Percentiles rank a stretch among this genome's conserved stretches.
Evolutionary conservation across 2,329 filamentous ascomycete species (phyloP).

Genomic region (Calonectria hawksworthii): DNA sequence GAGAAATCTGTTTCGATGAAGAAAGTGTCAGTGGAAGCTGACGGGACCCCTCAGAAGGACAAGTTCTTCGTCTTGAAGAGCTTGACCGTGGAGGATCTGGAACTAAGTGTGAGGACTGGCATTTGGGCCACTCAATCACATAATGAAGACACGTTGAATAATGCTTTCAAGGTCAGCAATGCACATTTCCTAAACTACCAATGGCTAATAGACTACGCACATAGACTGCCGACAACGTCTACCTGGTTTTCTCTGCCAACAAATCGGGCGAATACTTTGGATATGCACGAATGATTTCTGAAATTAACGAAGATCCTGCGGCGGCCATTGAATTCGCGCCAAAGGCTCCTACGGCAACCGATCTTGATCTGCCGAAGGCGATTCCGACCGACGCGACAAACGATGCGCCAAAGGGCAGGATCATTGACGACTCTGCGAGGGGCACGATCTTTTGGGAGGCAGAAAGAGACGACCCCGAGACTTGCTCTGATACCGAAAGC

Average conservation of each 20-base stretch:
- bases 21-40: conserved; percentile 25
- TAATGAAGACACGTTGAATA: conserved; percentile 87
- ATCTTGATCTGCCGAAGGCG: conserved; percentile 80
- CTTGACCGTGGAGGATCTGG: conserved; percentile 89
- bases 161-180: conserved; percentile 80
- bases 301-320: conserved; percentile 82
- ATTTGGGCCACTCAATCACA: conserved; percentile 96
- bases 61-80: conserved; percentile 96
- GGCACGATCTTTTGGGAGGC: conserved; percentile 98
- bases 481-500: conserved; percentile 60
- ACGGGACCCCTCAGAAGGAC: conserved; percentile 63
- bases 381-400: conserved; percentile 85
- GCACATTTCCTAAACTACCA: not conserved
- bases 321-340: conserved; percentile 79
- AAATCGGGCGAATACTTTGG: conserved; percentile 98
- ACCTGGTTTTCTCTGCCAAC: conserved; percentile 94
- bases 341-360: conserved; percentile 70
- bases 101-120: conserved; percentile 87
- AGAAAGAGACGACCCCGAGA: conserved; percentile 69
- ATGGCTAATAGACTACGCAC: conserved; percentile 14
- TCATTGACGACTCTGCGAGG: conserved; percentile 93
- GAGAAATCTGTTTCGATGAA: conserved; percentile 10
- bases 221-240: conserved; percentile 85
- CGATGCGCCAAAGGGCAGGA: conserved; percentile 83
- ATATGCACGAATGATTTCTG: conserved; percentile 90